Evolutionary conservation across 2,329 filamentous ascomycete genomes (phyloP), one percentile per base, ranked within the genome.

Genomic region (Penicillium sclerotiorum): DNA sequence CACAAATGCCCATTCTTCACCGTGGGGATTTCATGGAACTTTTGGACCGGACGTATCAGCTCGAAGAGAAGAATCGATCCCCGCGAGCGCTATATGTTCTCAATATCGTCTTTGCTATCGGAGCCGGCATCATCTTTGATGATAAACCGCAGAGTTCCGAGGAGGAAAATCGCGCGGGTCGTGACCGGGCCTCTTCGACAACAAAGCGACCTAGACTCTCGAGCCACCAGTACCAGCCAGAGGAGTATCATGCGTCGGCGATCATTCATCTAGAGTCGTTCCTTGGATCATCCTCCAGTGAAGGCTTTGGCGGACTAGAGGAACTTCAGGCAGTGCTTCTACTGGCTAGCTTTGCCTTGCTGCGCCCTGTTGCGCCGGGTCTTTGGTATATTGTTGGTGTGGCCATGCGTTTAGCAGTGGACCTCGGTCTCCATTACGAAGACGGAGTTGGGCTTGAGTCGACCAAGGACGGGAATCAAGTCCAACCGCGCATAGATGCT

Each of bases 311-410:
- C n/a, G 91, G 90, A 0, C 72, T 97, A 32, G 92, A 96, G 68
- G 92, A 96, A 65, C 76, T 97, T 44, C 93, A 97, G 67, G 91
- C 91, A n/a, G 92, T 97, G 7, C 74, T 97, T 41, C 77, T 97
- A 35, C 78, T 97, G 38, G 92, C 93, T 37, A 91, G 91, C 47
- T 96, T 97, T 77, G 93, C 93, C 7, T 78, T 99, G 41, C 79
- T 97, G 55, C 82, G 93, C 47, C 94, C 94, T 1, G 91, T 97
- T 18, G 90, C 93, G 1, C 93, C 93, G 0, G 94, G 94, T 12
- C 76, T 97, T 37, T 97, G 93, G 93, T 97, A 97, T 71, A 97
- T 97, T 54, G 89, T 95, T 52, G 94, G 94, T 9, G 92, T 96
- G 36, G 93, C 93, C 5, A 88, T 95, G 52, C 86, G 94, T 30